phyloP scores from a whole-genome alignment of 257 asterid genomes.

The Solanum habrochaites region DNA sequence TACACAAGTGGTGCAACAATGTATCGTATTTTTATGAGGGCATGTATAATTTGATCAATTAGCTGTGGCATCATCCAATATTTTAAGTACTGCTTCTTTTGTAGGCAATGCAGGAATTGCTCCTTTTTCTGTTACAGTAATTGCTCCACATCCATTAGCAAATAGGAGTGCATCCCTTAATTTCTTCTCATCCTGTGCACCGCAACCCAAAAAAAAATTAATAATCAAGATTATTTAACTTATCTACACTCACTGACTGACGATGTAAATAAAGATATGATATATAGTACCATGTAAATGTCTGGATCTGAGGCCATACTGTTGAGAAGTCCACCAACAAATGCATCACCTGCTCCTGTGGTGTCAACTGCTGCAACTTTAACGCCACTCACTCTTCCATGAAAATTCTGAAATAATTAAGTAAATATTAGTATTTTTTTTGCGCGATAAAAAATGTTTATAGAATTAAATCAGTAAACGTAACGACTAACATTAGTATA shows the following conservation, averaged over 20 bases:
- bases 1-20: background rate
- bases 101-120: conserved; percentile 61
- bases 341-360: conserved; percentile 84
- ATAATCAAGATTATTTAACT: background rate
- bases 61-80: conserved; percentile 22
- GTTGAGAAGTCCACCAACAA: conserved; percentile 64
- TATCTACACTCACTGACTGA: too few relatives aligned
- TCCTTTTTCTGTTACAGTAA: background rate
- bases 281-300: conserved; percentile 36
- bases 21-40: background rate
- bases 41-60: background rate
- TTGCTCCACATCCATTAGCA: background rate
- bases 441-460: background rate
- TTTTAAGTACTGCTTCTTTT: conserved; percentile 4
- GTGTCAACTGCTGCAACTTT: conserved; percentile 23
- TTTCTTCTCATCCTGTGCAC: background rate
- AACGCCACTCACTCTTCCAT: conserved; percentile 15
- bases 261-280: background rate
- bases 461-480: background rate
- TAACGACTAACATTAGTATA: background rate
- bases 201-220: background rate
- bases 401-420: conserved; percentile 13
- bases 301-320: conserved; percentile 45
- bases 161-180: background rate
- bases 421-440: background rate